Percentiles rank a stretch among this genome's conserved stretches.
phyloP scores from a whole-genome alignment of 108 stramenopile species.

The Pinguiococcus pyrenoidosus region DNA sequence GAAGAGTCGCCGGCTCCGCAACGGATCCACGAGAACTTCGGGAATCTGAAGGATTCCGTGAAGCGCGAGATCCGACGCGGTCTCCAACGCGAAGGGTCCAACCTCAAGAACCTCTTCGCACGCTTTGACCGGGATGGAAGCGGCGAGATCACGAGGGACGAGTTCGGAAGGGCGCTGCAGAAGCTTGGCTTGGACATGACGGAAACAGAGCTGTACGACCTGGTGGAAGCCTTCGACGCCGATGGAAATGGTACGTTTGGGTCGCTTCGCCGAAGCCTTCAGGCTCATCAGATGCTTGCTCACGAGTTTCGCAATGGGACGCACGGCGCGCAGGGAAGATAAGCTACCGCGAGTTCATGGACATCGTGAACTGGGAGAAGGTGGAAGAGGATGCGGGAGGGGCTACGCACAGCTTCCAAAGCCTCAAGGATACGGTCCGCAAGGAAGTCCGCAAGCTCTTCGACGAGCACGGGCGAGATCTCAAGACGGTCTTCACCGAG shows the following conservation, averaged over 20 bases:
- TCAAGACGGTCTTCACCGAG: too few relatives aligned
- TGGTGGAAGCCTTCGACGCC: background rate
- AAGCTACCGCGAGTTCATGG: background rate
- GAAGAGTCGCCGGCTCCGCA: background rate
- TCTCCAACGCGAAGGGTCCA: background rate
- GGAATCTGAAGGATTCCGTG: background rate
- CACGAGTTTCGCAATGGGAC: too few relatives aligned
- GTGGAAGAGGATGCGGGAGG: slow-evolving; percentile 11
- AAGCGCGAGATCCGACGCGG: background rate
- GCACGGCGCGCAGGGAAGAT: background rate
- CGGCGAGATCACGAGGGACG: background rate
- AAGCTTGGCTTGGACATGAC: background rate
- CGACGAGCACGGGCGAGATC: too few relatives aligned
- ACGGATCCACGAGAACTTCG: background rate
- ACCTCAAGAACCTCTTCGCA: background rate
- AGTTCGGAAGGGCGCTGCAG: background rate
- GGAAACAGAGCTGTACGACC: background rate
- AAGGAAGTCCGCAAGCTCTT: background rate
- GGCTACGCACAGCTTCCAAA: too few relatives aligned
- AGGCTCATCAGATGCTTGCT: too few relatives aligned
- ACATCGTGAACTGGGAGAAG: background rate
- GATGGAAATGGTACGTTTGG: too few relatives aligned
- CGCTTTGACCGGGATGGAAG: slow-evolving; percentile 3
- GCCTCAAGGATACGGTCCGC: background rate
- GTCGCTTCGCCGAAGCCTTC: too few relatives aligned